phyloP scores from a whole-genome alignment of 495 filamentous ascomycete species.

The Aspergillus homomorphus region DNA sequence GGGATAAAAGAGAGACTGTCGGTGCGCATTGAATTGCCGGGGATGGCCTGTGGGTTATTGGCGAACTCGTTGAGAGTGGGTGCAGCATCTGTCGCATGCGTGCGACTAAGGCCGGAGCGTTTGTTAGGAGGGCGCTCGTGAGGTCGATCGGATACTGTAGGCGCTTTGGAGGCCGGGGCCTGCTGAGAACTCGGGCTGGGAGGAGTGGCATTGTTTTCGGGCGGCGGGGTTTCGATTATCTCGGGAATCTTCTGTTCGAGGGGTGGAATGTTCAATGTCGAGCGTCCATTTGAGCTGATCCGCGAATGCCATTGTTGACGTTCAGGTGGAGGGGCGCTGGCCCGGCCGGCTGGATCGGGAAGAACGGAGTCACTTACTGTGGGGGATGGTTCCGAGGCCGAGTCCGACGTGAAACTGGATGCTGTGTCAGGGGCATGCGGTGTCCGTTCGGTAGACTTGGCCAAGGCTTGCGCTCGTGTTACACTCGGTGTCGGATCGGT shows the following conservation, averaged over 20 bases:
- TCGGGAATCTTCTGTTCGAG: constrained; percentile 54
- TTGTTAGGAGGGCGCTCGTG: constrained; percentile 25
- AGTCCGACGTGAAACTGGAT: constrained; percentile 28
- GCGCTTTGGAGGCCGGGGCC: constrained; percentile 27
- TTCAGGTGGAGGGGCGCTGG: constrained; percentile 26
- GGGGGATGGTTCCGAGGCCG: constrained; percentile 28
- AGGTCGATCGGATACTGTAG: constrained; percentile 20
- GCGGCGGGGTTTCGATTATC: constrained; percentile 66
- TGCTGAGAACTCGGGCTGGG: constrained; percentile 29
- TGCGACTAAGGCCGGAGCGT: constrained; percentile 26
- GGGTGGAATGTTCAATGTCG: constrained; percentile 36
- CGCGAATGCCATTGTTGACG: constrained; percentile 42
- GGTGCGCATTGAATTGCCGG: constrained; percentile 68
- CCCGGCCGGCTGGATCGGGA: constrained; percentile 11
- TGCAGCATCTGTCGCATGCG: constrained; percentile 28
- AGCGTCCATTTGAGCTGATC: constrained; percentile 46
- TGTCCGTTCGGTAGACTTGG: constrained; percentile 29
- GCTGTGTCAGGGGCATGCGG: constrained; percentile 21
- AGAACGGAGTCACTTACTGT: constrained; percentile 17
- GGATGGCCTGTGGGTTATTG: constrained; percentile 50
- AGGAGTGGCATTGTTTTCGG: constrained; percentile 29
- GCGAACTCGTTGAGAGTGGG: constrained; percentile 36
- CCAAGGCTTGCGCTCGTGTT: constrained; percentile 23
- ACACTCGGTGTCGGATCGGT: constrained; percentile 66
- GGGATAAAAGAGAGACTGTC: constrained; percentile 83